Evolutionary conservation across 2,329 filamentous ascomycete genomes (phyloP), one percentile per base, ranked within the genome.

Genomic region (Alternaria brassicae): DNA sequence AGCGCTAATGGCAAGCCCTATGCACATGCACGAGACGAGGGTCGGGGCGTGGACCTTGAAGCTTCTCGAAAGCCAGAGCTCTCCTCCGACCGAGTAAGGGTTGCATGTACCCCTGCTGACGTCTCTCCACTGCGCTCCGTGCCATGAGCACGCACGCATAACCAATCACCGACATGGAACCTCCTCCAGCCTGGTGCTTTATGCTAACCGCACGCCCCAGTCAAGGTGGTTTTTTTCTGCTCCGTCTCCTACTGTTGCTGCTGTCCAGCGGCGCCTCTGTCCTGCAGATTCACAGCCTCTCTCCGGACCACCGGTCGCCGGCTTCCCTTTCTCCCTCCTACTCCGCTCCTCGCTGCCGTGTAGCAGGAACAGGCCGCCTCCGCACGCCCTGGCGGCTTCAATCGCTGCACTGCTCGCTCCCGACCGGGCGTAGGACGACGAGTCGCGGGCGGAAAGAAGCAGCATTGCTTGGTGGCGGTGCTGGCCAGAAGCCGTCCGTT

Each of bases 181-280:
- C 62, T 61, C 58, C 62, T 64, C 51, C 62, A 61, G 56, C 61
- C 61, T 58, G 57, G 59, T 70, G 65, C 66, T 73, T 74, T 71
- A 75, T 73, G 69, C 68, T 72, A 44, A 61, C 68, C 69, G 67
- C 61, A 53, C 60, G 67, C 72, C 72, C 72, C 69, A 28, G 62
- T 53, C 28, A 59, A 66, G 57, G 30, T 53, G 41, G 57, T 58
- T 57, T 64, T 64, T 63, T 66, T 59, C 62, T 66, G 51, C 42
- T 65, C 60, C 68, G 58, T 57, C 60, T 60, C 56, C n/a, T 60
- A 21, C 51, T 60, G 40, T 42, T 58, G 30, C 44, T 42, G 32
- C 55, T 62, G 40, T 51, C 57, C 61, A 59, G 51, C 57, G 45
- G 47, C 56, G 65, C 54, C 48, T 48, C 54, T 61, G 41, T 45